phyloP scores from a whole-genome alignment of 2,329 filamentous ascomycete genomes.

The Falciphora oryzae region DNA sequence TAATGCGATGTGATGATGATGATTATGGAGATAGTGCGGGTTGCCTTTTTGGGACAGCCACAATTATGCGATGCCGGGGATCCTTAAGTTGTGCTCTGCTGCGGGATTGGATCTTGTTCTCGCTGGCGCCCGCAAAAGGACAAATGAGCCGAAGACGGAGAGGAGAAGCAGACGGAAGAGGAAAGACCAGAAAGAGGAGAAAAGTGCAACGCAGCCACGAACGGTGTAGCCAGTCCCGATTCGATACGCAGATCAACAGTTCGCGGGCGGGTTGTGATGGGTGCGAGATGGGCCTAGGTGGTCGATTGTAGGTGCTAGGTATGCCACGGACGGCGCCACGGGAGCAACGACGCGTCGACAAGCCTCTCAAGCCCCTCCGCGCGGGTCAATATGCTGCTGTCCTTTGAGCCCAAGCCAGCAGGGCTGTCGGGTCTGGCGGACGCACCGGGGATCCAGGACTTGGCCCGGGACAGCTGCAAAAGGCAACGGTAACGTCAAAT shows the following conservation, averaged over 20 bases:
- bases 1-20: conserved; percentile 1
- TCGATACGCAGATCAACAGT: neutral
- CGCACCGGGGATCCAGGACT: too few relatives aligned
- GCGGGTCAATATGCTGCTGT: too few relatives aligned
- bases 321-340: neutral
- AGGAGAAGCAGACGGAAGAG: neutral
- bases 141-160: neutral
- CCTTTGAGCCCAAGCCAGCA: too few relatives aligned
- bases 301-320: neutral
- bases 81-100: neutral
- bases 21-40: neutral
- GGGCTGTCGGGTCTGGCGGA: too few relatives aligned
- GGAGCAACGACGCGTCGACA: too few relatives aligned
- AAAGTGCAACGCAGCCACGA: neutral
- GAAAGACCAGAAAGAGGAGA: neutral
- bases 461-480: too few relatives aligned
- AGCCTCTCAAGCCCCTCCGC: too few relatives aligned
- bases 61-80: neutral
- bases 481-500: too few relatives aligned
- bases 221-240: neutral
- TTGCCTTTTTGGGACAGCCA: neutral
- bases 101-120: neutral
- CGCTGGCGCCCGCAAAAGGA: neutral
- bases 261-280: neutral
- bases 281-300: too few relatives aligned